Evolutionary conservation across 192 early-diverging fungal species (phyloP).

Genomic region (Gigaspora rosea): DNA sequence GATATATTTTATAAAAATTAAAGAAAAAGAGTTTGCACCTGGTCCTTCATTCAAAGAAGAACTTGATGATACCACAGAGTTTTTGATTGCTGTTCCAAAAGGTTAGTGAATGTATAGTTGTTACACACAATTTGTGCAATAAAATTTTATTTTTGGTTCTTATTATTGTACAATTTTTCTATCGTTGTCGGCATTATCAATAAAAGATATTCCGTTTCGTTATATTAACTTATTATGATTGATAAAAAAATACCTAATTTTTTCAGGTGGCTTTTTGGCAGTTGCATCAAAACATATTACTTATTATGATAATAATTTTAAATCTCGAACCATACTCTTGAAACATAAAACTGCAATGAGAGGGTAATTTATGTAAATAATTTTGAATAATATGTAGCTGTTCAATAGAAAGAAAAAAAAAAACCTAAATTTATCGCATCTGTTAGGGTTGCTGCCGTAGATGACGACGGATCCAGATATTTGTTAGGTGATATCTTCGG

Average conservation of each 20-base stretch:
- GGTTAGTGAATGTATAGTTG: not conserved
- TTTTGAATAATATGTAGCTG: too few relatives aligned
- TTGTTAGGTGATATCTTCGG: slow-evolving; percentile 74
- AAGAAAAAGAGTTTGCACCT: slow-evolving; percentile 43
- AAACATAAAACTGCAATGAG: not conserved
- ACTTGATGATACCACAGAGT: slow-evolving; percentile 47
- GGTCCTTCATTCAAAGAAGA: slow-evolving; percentile 35
- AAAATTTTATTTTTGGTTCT: too few relatives aligned
- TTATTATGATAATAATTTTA: slow-evolving; percentile 44
- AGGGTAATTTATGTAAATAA: not conserved
- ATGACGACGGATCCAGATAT: slow-evolving; percentile 55
- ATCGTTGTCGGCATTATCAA: slow-evolving; percentile 16
- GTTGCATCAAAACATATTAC: slow-evolving; percentile 59
- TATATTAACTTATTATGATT: not conserved
- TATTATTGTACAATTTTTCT: slow-evolving; percentile 11
- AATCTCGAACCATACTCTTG: slow-evolving; percentile 31
- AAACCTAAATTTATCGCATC: not conserved
- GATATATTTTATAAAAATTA: slow-evolving; percentile 56
- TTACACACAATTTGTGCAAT: too few relatives aligned
- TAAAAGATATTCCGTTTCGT: not conserved
- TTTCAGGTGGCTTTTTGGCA: slow-evolving; percentile 55
- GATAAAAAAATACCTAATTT: not conserved
- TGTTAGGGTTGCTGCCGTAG: slow-evolving; percentile 44
- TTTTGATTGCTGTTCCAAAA: slow-evolving; percentile 61
- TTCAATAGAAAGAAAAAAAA: too few relatives aligned